Evolutionary conservation across 805 yeast species (phyloP).

Genomic region (Saccharomycopsis malanga): DNA sequence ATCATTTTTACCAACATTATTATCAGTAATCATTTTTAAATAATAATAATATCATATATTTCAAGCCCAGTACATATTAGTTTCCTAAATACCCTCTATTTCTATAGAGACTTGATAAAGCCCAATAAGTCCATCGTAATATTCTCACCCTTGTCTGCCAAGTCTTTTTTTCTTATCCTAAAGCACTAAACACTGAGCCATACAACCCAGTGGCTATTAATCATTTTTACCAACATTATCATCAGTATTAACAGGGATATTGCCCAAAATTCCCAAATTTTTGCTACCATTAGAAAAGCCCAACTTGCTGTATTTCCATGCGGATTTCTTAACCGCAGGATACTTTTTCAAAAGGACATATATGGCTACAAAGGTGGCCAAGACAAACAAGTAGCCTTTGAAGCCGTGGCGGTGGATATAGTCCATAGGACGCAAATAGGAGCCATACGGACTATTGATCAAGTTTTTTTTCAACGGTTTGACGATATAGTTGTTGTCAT

Average conservation of each 20-base stretch:
- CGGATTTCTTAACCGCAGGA: background rate
- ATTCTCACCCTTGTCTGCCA: too few species aligned
- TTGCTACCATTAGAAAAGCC: conserved; percentile 1
- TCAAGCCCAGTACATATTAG: too few species aligned
- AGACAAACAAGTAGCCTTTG: conserved; percentile 33
- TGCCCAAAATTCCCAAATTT: conserved; percentile 20
- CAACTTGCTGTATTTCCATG: background rate
- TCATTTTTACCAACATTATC: conserved; percentile 1
- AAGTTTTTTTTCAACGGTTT: conserved; percentile 28
- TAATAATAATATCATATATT: too few species aligned
- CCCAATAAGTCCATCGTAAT: too few species aligned
- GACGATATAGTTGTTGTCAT: conserved; percentile 16
- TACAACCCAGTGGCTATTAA: too few species aligned
- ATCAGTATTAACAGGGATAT: conserved; percentile 10
- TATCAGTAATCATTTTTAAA: too few species aligned
- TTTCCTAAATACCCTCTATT: too few species aligned
- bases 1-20: too few species aligned
- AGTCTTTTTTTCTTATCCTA: too few species aligned
- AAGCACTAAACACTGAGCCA: too few species aligned
- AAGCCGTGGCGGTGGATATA: conserved; percentile 38
- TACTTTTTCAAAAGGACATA: conserved; percentile 7
- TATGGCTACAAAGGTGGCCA: conserved; percentile 2
- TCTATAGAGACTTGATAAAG: too few species aligned
- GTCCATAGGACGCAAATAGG: conserved; percentile 36
- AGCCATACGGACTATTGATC: conserved; percentile 39